These are phyloP conservation scores for Phytophthora fragariaefolia DNA, from an alignment of 352 stramenopile genomes.

Conservation along the genomic window DNA sequence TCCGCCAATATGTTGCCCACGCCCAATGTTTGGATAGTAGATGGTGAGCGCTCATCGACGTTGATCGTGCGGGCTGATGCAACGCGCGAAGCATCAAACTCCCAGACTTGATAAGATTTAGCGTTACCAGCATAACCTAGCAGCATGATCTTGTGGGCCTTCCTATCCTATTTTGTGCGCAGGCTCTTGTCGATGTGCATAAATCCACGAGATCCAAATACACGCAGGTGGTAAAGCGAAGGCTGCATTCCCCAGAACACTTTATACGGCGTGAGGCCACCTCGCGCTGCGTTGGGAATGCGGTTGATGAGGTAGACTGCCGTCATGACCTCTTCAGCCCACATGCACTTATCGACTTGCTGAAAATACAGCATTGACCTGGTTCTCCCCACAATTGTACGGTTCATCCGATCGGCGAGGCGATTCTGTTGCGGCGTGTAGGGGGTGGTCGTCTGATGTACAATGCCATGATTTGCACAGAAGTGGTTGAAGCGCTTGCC, in stretches of 20 bases:
- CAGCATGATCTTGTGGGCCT: conserved; percentile 30
- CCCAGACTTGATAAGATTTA: conserved; percentile 24
- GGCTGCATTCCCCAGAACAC: conserved; percentile 6
- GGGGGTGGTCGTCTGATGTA: conserved; percentile 25
- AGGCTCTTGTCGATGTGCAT: conserved; percentile 19
- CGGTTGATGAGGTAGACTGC: conserved; percentile 26
- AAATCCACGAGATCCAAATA: conserved; percentile 18
- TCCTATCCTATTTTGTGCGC: conserved; percentile 24
- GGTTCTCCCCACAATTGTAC: conserved; percentile 19
- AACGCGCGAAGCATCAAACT: conserved; percentile 1
- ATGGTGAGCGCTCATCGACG: not conserved
- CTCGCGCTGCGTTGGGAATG: conserved; percentile 8
- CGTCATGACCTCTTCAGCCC: conserved; percentile 18
- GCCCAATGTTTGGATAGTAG: too few relatives aligned
- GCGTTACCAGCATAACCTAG: conserved; percentile 22
- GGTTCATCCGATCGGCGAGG: conserved; percentile 26
- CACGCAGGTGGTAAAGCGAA: conserved; percentile 1
- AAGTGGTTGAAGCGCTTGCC: conserved; percentile 17
- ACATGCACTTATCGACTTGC: conserved; percentile 18
- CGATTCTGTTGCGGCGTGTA: conserved; percentile 23
- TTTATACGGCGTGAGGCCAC: conserved; percentile 8
- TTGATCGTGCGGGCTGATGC: conserved; percentile 4
- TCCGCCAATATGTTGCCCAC: too few relatives aligned
- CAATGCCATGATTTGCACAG: conserved; percentile 12
- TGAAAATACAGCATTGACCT: conserved; percentile 22